phyloP scores from a whole-genome alignment of 1,284 basidiomycete species.

The Apiotrichum porosum region DNA sequence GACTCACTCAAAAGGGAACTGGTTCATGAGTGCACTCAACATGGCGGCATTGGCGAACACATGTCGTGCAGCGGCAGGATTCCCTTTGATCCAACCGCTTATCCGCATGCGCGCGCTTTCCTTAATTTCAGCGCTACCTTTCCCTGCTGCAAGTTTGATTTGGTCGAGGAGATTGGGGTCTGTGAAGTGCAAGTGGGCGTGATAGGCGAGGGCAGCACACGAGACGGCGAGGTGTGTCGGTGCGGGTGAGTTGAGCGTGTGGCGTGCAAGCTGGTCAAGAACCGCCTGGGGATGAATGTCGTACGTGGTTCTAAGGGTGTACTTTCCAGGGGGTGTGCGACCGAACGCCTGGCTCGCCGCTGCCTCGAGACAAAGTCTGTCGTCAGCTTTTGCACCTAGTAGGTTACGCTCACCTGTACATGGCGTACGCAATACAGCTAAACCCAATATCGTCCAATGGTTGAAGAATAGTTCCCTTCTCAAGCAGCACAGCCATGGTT shows the following conservation, averaged over 20 bases:
- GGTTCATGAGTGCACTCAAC: constrained; percentile 14
- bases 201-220: constrained; percentile 23
- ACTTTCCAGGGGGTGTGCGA: neutral
- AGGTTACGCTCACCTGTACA: constrained; percentile 15
- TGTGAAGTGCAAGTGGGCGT: constrained; percentile 21
- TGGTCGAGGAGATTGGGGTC: constrained; percentile 15
- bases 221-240: constrained; percentile 18
- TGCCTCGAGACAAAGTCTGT: constrained; percentile 19
- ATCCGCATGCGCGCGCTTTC: neutral
- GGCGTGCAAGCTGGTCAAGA: constrained; percentile 17
- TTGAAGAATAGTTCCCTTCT: constrained; percentile 10
- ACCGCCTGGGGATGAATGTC: constrained; percentile 19
- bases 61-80: constrained; percentile 6
- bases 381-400: neutral
- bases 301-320: constrained; percentile 7
- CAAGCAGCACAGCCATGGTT: constrained; percentile 16
- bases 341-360: constrained; percentile 6
- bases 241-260: constrained; percentile 9
- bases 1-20: constrained; percentile 21
- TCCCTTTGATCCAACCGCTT: constrained; percentile 8
- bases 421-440: constrained; percentile 15
- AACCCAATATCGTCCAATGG: constrained; percentile 17
- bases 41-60: constrained; percentile 23
- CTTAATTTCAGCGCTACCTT: neutral
- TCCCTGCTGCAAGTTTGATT: constrained; percentile 24